phyloP scores from a whole-genome alignment of 129 eudicot species.

The Silybum marianum region DNA sequence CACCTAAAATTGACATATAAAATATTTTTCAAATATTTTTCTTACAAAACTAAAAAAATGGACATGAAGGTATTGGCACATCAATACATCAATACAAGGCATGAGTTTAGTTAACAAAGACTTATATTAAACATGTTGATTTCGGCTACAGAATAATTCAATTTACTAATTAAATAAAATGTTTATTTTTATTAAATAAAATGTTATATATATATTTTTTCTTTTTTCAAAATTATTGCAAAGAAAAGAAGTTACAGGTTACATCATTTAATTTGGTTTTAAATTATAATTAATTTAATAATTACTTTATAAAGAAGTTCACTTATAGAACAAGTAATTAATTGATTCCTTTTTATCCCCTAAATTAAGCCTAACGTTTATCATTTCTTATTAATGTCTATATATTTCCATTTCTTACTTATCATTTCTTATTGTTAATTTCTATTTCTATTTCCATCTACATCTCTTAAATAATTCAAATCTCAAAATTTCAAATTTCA shows the following conservation, averaged over 20 bases:
- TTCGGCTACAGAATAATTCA: too few species aligned
- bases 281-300: too few species aligned
- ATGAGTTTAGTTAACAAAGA: not conserved
- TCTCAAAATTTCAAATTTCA: too few species aligned
- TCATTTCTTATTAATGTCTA: not conserved
- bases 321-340: not conserved
- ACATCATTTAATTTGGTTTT: not conserved
- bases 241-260: not conserved
- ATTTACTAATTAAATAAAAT: too few species aligned
- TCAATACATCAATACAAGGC: not conserved
- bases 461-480: not conserved
- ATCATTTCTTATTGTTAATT: not conserved
- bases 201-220: too few species aligned
- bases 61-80: not conserved
- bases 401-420: not conserved
- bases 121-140: too few species aligned
- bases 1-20: slow-evolving; percentile 43
- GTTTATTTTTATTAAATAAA: too few species aligned
- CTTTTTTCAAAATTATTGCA: too few species aligned
- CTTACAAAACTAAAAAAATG: not conserved
- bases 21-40: not conserved
- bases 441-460: not conserved
- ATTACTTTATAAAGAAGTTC: not conserved
- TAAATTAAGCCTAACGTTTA: not conserved
- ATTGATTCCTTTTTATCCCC: not conserved